A percentile compares a stretch with the other conserved stretches of the same genome.
Evolutionary conservation across 768 basidiomycete genomes (phyloP).

Genomic region (Russula griseocarnosa): DNA sequence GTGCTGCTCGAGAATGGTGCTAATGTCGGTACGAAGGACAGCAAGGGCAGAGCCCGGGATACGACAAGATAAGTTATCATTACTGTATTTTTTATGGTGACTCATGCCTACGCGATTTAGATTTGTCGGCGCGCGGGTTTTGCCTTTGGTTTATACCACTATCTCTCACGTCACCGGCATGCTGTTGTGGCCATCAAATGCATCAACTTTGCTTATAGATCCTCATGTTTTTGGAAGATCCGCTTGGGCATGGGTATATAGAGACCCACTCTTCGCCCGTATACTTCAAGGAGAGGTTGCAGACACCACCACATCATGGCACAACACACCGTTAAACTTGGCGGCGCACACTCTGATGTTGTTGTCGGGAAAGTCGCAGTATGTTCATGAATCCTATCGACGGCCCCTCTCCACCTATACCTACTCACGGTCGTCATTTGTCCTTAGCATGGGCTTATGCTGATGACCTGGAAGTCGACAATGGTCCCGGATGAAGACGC

Average conservation of each 20-base stretch:
- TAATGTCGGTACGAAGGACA: too few species aligned
- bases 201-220: too few species aligned
- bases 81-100: too few species aligned
- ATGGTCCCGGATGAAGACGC: conserved; percentile 53
- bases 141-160: too few species aligned
- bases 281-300: neutral
- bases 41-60: too few species aligned
- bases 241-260: neutral
- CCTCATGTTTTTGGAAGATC: too few species aligned
- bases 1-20: too few species aligned
- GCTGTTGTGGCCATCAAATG: too few species aligned
- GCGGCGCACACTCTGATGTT: conserved; percentile 39
- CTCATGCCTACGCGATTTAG: too few species aligned
- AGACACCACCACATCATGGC: conserved; percentile 31
- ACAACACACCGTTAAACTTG: conserved; percentile 36
- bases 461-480: conserved; percentile 52
- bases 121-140: too few species aligned
- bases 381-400: conserved; percentile 19
- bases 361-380: conserved; percentile 42
- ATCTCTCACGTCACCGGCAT: too few species aligned
- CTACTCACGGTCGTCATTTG: neutral
- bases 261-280: neutral
- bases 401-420: neutral
- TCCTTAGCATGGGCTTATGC: conserved; percentile 49
- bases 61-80: too few species aligned